Evolutionary conservation across 805 yeast species (phyloP), one percentile per base, ranked within the genome.

Genomic region (Candida sanyiensis): DNA sequence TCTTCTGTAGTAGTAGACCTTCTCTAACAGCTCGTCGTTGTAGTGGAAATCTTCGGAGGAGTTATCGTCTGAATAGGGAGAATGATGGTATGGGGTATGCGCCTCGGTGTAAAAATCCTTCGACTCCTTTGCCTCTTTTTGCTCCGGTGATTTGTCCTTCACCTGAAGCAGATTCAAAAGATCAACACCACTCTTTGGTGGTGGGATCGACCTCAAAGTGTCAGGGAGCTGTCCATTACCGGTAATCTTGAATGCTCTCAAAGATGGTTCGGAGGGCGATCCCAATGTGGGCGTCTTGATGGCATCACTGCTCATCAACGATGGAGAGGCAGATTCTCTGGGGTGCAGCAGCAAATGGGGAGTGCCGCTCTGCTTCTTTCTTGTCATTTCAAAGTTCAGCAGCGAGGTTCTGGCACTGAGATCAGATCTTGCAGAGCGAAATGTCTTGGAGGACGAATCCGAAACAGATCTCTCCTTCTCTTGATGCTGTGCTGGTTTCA

Each of bases 291-390:
- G n/a, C n/a, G n/a, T n/a, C n/a, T n/a, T n/a, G n/a, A n/a, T n/a
- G n/a, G n/a, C n/a, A n/a, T n/a, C n/a, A n/a, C n/a, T n/a, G n/a
- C n/a, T n/a, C n/a, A n/a, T n/a, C n/a, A n/a, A 5, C 11, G 37
- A 21, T 16, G 20, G 35, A 4, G 26, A 28, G 7, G 20, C 21
- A 17, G 33, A 32, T 7, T 34, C 29, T 15, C 18, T 24, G 12
- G 42, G 30, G 3, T 34, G 19, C n/a, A 46, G 18, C 13, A 49
- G 24, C 6, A 52, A 22, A 17, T 43, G 50, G 10, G 54, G 56
- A 6, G 48, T 45, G 2, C 58, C 58, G 25, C 32, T 39, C 3
- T 46, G 39, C 28, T 40, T 54, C 24, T 48, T 48, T 40, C 59
- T 47, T 13, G 59, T 44, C 23, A 42, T 39, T 30, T 54, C 58